Base-by-base conservation (phyloP, 805 yeast species). In the Candida lessepsii region DNA sequence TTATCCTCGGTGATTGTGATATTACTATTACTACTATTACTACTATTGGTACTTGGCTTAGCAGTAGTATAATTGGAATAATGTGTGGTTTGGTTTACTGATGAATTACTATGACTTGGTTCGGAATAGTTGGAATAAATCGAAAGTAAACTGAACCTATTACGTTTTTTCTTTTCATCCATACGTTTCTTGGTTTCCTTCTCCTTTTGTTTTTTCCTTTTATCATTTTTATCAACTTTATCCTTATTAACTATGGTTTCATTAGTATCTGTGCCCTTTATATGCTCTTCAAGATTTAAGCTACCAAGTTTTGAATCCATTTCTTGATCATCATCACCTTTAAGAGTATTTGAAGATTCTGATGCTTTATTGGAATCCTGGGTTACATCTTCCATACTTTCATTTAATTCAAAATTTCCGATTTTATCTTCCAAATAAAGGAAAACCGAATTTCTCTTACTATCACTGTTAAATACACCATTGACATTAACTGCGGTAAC, bases 361-460 rank as follows among this genome's bases (percentile, higher is more conserved):
- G 24, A 16, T 23, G n/a, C 25, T 29, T 29, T 30, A 11, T 17
- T 27, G 9, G 38, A 27, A 8, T 35, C 38, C 20, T 39, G 25
- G 9, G 42, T 23, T 20, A 34, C 27, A 33, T 24, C 39, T 26
- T 35, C 45, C 28, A 23, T 18, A 20, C 49, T 55, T 28, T 62
- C 68, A 4, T 56, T 48, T 39, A 67, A 54, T 36, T 68, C 73
- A 42, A 69, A 53, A 4, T 61, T 56, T 37, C 67, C 72, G 58
- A 70, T 70, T 49, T 63, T 67, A 47, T 67, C 74, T 41, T 70
- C 75, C 48, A 70, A 57, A 42, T 68, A 70, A 47, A 65, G 60
- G 44, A 70, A 56, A 3, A 65, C 72, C 2, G 70, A 61, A 44
- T 64, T 65, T 20, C 70, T 51, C 50, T 66, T 65, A 16, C 43